These are phyloP conservation scores for Yamadazyma triangularis DNA, from an alignment of 1,139 yeast genomes.

Conservation along the genomic window DNA sequence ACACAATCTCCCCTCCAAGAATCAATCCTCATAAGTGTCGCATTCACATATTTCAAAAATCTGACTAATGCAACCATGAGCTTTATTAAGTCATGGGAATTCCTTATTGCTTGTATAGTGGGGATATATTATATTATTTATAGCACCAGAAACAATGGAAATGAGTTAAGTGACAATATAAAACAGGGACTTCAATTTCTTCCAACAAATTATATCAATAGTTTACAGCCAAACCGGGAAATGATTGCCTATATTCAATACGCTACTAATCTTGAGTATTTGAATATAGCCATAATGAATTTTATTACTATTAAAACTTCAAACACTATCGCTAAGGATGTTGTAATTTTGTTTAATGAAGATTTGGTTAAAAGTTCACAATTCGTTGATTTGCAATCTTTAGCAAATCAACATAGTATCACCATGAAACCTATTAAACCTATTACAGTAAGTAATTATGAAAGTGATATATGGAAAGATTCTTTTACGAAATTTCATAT, in stretches of 20 bases:
- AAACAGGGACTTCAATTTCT: slow-evolving; percentile 3
- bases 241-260: slow-evolving; percentile 28
- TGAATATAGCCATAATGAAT: slow-evolving; percentile 30
- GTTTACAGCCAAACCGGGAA: not conserved
- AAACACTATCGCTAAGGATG: slow-evolving; percentile 17
- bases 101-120: slow-evolving; percentile 1
- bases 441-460: not conserved
- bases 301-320: slow-evolving; percentile 20
- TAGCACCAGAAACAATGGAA: not conserved
- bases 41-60: no score
- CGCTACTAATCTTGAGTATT: slow-evolving; percentile 30
- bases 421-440: slow-evolving; percentile 5
- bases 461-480: slow-evolving; percentile 33
- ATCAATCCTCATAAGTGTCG: no score
- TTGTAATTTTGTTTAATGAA: slow-evolving; percentile 23
- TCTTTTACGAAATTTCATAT: slow-evolving; percentile 54
- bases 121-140: slow-evolving; percentile 2
- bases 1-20: no score
- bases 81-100: slow-evolving; percentile 4
- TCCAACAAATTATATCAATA: slow-evolving; percentile 1
- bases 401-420: slow-evolving; percentile 6
- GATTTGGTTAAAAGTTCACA: slow-evolving; percentile 7
- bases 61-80: no score
- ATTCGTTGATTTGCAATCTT: not conserved
- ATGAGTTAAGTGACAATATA: slow-evolving; percentile 1